A percentile compares a stretch with the other conserved stretches of the same genome.
Conservation (phyloP, 352 stramenopile species). For the Phytopythium boreale region DNA sequence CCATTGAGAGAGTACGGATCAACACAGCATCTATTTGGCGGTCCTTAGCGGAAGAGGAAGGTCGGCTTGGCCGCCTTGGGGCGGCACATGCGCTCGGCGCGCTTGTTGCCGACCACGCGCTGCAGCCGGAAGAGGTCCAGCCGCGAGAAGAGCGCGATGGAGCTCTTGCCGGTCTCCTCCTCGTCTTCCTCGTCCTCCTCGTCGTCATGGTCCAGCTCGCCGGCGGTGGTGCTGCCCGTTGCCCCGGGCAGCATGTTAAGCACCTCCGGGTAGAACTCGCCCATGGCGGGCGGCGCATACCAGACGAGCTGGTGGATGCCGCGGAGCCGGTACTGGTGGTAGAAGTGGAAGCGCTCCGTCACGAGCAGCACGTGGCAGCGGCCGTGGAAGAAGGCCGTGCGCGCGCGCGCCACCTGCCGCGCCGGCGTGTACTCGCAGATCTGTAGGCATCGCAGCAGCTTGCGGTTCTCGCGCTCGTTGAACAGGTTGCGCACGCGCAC, state of each 20-base stretch:
- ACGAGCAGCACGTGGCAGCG: conserved; percentile 77
- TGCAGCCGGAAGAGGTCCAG: conserved; percentile 65
- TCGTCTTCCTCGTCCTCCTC: conserved; percentile 12
- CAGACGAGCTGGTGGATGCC: conserved; percentile 76
- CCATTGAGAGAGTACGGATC: neutral
- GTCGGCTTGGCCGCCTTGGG: conserved; percentile 57
- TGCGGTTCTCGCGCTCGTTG: conserved; percentile 66
- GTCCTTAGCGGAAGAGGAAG: conserved; percentile 69
- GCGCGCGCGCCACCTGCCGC: conserved; percentile 60
- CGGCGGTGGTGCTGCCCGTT: conserved; percentile 5
- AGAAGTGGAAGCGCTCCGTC: conserved; percentile 85
- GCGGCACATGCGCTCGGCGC: conserved; percentile 68
- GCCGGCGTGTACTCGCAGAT: conserved; percentile 78
- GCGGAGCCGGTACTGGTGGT: conserved; percentile 81
- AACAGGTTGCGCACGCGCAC: conserved; percentile 86
- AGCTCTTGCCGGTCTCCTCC: conserved; percentile 34
- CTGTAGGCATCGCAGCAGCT: conserved; percentile 63
- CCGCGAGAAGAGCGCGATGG: conserved; percentile 58
- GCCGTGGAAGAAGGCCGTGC: conserved; percentile 75
- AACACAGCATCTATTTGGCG: neutral
- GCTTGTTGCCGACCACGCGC: conserved; percentile 70
- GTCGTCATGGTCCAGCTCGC: conserved; percentile 22
- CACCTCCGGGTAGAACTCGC: conserved; percentile 76
- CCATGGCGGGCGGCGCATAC: conserved; percentile 64
- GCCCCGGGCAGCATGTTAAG: conserved; percentile 66